These are phyloP conservation scores for Aspergillus sparsus DNA, from an alignment of 495 filamentous ascomycete species.

Conservation along the genomic window DNA sequence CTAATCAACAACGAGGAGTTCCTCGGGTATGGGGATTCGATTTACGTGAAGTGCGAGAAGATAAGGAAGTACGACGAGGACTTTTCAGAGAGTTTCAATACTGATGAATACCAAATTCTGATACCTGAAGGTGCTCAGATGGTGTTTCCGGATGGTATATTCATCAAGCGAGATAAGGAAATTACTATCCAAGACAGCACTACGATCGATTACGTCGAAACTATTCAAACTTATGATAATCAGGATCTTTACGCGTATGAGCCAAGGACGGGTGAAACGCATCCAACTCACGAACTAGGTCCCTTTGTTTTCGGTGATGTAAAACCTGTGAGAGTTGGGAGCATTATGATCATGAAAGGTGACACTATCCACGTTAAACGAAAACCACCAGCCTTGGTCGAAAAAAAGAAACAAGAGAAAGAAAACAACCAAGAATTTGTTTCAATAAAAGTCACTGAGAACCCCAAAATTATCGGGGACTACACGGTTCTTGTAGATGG, in stretches of 20 bases:
- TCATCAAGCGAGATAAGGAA: background rate
- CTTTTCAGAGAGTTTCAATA: background rate
- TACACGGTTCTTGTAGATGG: background rate
- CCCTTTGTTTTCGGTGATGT: background rate
- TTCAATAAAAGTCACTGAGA: background rate
- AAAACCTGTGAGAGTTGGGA: background rate
- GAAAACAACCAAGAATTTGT: background rate
- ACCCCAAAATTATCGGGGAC: background rate
- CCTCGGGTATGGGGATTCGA: background rate
- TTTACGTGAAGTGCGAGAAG: background rate
- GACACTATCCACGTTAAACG: background rate
- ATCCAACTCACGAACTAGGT: too few species aligned
- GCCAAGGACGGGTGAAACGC: too few species aligned
- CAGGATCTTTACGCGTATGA: background rate
- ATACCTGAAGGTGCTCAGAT: background rate
- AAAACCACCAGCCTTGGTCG: background rate
- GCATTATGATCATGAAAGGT: background rate
- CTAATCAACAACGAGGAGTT: background rate
- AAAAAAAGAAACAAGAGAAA: background rate
- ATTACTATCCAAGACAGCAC: background rate
- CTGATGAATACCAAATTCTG: background rate
- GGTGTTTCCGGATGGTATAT: background rate
- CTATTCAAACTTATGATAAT: background rate
- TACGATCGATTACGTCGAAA: background rate
- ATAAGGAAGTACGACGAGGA: background rate